Conservation (phyloP, 495 filamentous ascomycete species). For the Trichoderma erinaceum region DNA sequence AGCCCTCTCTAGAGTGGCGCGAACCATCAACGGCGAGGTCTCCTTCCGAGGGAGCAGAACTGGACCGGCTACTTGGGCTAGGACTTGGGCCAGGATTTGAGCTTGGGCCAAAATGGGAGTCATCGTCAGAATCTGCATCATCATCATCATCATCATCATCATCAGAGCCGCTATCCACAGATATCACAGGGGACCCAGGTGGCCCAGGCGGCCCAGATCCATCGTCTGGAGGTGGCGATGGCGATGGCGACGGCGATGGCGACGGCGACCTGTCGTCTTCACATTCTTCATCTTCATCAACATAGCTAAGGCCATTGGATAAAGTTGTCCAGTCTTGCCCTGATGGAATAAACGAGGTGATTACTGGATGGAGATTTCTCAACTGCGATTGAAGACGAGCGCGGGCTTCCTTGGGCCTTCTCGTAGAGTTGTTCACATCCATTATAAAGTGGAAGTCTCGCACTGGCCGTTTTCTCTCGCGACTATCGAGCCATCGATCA, state of each 20-base stretch:
- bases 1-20: background rate
- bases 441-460: slow-evolving; percentile 31
- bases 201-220: background rate
- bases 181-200: no score
- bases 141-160: background rate
- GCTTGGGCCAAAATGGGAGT: background rate
- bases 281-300: background rate
- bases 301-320: background rate
- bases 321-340: background rate
- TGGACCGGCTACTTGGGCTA: background rate
- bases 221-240: background rate
- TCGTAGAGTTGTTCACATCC: slow-evolving; percentile 27
- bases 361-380: background rate
- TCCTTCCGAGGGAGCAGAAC: background rate
- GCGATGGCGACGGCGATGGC: background rate
- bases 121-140: background rate
- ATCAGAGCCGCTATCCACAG: background rate
- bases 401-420: slow-evolving; percentile 18
- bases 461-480: slow-evolving; percentile 17
- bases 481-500: slow-evolving; percentile 3
- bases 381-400: background rate
- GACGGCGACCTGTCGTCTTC: no score
- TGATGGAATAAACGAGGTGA: background rate
- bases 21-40: background rate
- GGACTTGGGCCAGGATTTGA: background rate